Evolutionary conservation across 148 eudicot genomes (phyloP), one percentile per base, ranked within the genome.

Genomic region (Dianthus caryophyllus): DNA sequence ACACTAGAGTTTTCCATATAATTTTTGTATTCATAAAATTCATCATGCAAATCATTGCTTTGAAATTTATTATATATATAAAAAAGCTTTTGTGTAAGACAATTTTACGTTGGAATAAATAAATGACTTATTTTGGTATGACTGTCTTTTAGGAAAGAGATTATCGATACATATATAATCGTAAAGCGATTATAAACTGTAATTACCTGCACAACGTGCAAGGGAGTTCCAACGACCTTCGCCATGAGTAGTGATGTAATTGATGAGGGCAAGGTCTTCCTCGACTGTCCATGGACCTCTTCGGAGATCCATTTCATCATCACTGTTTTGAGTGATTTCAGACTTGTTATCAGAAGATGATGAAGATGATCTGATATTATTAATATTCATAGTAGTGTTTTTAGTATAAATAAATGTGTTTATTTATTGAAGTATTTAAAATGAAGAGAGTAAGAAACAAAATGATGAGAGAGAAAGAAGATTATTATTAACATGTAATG

Each of bases 171-270:
- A 2, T 33, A 7, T 33, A 7, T 33, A 2, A 33, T 41, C 44
- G 44, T 41, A 9, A 9, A 41, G 10, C 10, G 10, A 41, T 41
- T 3, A 41, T 41, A 41, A 33, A 2, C 7, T 2, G 3, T 7
- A 59, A 2, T 39, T 76, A 93, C 98, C 98, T 29, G 97, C 92
- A 26, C 80, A 84, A 26, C 87, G 84, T 15, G 99, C 96, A 15
- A 94, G 96, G 44, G 97, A 86, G 64, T 94, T 94, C 99, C 97
- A 94, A 2, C 90, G 86, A 48, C 97, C 99, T 82, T 94, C 99
- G 5, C 97, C 97, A 20, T 90, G 87, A 9, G 72, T 69, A 9
- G 88, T 77, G 67, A 94, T 85, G 79, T 82, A 90, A 69, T 90
- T 90, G 72, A 88, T 83, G 68, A 94, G 95, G 4, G 80, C 67